Conservation (phyloP, 148 eudicot genomes). For the Silene latifolia region DNA sequence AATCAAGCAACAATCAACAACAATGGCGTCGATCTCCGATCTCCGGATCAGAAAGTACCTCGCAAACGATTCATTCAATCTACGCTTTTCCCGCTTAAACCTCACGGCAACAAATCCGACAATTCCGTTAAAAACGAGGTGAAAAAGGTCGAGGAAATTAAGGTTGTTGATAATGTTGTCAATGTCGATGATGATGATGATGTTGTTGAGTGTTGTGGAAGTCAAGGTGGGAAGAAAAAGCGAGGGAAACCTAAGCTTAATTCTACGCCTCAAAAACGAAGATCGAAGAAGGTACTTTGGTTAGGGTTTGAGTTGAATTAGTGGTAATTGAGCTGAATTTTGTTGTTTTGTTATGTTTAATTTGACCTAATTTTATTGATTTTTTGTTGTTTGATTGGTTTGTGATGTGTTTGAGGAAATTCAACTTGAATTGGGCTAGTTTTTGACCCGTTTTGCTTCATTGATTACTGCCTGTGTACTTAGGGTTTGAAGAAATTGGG, state of each 20-base stretch:
- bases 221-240: constrained; percentile 38
- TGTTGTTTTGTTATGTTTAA: background rate
- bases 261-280: constrained; percentile 31
- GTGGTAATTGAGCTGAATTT: background rate
- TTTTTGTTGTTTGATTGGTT: background rate
- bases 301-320: background rate
- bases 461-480: background rate
- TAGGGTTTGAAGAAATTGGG: background rate
- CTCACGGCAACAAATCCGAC: constrained; percentile 30
- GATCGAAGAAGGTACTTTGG: constrained; percentile 47
- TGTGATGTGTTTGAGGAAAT: background rate
- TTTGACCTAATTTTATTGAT: background rate
- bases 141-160: constrained; percentile 11
- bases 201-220: constrained; percentile 36
- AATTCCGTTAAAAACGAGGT: constrained; percentile 23
- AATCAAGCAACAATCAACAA: background rate
- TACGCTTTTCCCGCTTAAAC: constrained; percentile 57
- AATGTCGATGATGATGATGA: constrained; percentile 29
- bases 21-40: constrained; percentile 29
- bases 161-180: constrained; percentile 15
- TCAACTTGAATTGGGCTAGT: background rate
- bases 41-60: constrained; percentile 30
- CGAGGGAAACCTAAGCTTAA: constrained; percentile 31
- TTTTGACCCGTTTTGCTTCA: background rate
- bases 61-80: constrained; percentile 69